Evolutionary conservation across 768 basidiomycete genomes (phyloP), one percentile per base, ranked within the genome.

Genomic region (Agrocybe praecox): DNA sequence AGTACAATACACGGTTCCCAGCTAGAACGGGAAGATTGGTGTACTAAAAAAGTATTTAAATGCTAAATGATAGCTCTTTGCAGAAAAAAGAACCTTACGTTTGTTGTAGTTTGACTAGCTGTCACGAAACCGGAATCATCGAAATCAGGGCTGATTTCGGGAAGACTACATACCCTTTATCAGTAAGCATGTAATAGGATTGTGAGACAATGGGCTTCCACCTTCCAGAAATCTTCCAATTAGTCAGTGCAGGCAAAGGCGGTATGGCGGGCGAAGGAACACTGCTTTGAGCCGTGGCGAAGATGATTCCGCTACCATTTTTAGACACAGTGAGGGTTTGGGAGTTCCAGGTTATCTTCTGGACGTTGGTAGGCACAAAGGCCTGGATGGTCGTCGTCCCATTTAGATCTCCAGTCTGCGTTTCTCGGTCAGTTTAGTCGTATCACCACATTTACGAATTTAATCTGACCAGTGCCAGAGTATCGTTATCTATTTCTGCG

Each of bases 191-290:
- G 14, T 29, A 11, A 2, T 15, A n/a, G 26, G n/a, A n/a, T n/a
- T n/a, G 21, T 21, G 10, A 8, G 2, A 46, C n/a, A 34, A 19
- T 23, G 26, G 17, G 1, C 8, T 14, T 58, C 26, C 52, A 80
- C 80, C 79, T 78, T 66, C 79, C 77, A 18, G 70, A 64, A 22
- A 77, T 77, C 57, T 79, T 80, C 83, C 84, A 85, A 46, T 72
- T 62, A 17, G 54, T 62, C 43, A 80, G 58, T 7, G 61, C 40
- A 1, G 82, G 81, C 2, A 80, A 34, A 21, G 58, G 46, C 10
- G 58, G 58, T 10, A 49, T 55, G 18, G 42, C 53, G 2, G 58
- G 66, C 4, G 57, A 49, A 18, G 52, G 52, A 1, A 23, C 8
- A 19, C 40, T 49, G 43, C 57, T 58, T 44, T 51, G 57, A 8